phyloP scores from a whole-genome alignment of 805 yeast species.

The Debaryomyces tyrocola region DNA sequence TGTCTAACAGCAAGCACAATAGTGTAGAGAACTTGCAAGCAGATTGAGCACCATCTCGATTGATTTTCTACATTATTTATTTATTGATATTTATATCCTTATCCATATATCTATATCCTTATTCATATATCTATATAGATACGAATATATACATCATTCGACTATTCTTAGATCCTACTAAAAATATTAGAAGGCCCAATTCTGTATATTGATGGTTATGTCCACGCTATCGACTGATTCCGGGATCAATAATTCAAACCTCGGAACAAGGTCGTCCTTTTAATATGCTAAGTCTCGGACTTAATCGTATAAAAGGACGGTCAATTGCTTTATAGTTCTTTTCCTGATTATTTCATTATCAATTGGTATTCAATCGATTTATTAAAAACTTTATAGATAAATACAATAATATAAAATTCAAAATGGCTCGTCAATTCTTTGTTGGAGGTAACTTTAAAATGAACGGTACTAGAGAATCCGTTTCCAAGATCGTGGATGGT shows the following conservation, averaged over 20 bases:
- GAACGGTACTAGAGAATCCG: constrained; percentile 91
- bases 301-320: neutral
- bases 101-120: neutral
- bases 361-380: constrained; percentile 1
- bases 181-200: neutral
- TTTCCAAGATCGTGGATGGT: constrained; percentile 77
- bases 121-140: neutral
- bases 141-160: neutral
- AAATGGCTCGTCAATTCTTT: constrained; percentile 85
- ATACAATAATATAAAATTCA: constrained; percentile 10
- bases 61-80: too few species aligned
- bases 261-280: constrained; percentile 11
- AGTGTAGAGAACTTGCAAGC: constrained; percentile 10
- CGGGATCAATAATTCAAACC: constrained; percentile 3
- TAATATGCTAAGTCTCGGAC: neutral
- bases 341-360: neutral
- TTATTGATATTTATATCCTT: neutral
- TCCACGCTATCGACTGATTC: neutral
- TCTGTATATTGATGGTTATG: neutral
- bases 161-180: neutral
- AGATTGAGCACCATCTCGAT: too few species aligned
- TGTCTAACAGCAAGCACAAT: too few species aligned
- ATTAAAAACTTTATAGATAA: neutral
- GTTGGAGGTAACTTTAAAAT: constrained; percentile 99
- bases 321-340: constrained; percentile 1